Percentiles rank a stretch among this genome's conserved stretches.
These are phyloP conservation scores for Pseudogymnoascus sp. DNA, from an alignment of 2,329 filamentous ascomycete species.

Conservation along the genomic window DNA sequence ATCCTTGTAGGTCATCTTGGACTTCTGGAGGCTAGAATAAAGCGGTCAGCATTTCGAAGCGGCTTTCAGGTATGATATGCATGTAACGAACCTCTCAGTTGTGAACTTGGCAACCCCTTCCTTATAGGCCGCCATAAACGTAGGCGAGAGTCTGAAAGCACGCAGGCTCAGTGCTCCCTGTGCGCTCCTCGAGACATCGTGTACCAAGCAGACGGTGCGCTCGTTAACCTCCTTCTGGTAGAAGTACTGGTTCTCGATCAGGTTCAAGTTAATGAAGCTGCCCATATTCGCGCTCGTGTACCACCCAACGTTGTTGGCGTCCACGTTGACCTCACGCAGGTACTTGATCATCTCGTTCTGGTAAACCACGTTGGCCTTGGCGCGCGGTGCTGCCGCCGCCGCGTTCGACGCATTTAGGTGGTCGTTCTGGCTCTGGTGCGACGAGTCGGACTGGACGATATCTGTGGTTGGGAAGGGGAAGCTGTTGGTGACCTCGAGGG, in stretches of 20 bases:
- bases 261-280: slow-evolving; percentile 90
- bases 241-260: slow-evolving; percentile 96
- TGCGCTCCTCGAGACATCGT: slow-evolving; percentile 90
- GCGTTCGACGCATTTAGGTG: slow-evolving; percentile 55
- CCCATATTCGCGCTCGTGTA: slow-evolving; percentile 98
- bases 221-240: slow-evolving; percentile 92
- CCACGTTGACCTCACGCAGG: slow-evolving; percentile 93
- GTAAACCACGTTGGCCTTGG: slow-evolving; percentile 82
- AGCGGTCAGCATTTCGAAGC: neutral
- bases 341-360: slow-evolving; percentile 97
- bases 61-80: slow-evolving; percentile 11
- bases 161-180: slow-evolving; percentile 84
- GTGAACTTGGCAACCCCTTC: slow-evolving; percentile 81
- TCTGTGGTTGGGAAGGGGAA: slow-evolving; percentile 90
- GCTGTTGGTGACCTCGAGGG: slow-evolving; percentile 85
- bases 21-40: slow-evolving; percentile 72
- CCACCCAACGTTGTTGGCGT: slow-evolving; percentile 97
- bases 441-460: slow-evolving; percentile 51
- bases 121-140: slow-evolving; percentile 87
- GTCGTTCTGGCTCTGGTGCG: slow-evolving; percentile 55
- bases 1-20: slow-evolving; percentile 86
- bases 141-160: slow-evolving; percentile 80
- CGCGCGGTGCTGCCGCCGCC: slow-evolving; percentile 80
- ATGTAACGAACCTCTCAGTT: slow-evolving; percentile 67
- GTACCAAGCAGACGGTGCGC: slow-evolving; percentile 77